phyloP scores from a whole-genome alignment of 306 rosid species.

The Comarum palustre region DNA sequence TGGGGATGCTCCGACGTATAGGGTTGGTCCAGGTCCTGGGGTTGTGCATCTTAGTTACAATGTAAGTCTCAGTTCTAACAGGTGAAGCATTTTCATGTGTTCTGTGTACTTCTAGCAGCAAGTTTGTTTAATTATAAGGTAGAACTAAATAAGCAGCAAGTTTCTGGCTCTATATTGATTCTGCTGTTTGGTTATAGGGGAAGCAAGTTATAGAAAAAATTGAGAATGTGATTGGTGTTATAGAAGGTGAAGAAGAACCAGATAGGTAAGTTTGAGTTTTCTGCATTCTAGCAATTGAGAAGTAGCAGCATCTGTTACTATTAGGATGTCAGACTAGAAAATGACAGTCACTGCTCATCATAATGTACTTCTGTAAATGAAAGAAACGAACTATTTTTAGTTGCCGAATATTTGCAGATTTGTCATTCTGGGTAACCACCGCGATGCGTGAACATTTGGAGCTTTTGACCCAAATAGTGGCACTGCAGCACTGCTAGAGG shows the following conservation, averaged over 20 bases:
- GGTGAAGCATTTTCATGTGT: background rate
- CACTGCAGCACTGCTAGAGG: conserved; percentile 71
- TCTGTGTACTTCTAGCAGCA: background rate
- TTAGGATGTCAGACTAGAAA: background rate
- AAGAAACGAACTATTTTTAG: background rate
- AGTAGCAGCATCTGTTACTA: background rate
- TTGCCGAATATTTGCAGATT: conserved; percentile 41
- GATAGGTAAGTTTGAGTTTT: conserved; percentile 41
- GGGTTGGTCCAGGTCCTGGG: conserved; percentile 76
- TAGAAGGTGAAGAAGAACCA: conserved; percentile 76
- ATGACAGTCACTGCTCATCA: background rate
- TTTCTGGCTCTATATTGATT: background rate
- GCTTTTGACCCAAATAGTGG: conserved; percentile 86
- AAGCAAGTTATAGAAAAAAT: conserved; percentile 42
- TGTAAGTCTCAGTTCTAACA: conserved; percentile 29
- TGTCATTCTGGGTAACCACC: conserved; percentile 74
- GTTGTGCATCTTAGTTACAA: conserved; percentile 52
- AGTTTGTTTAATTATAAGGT: background rate
- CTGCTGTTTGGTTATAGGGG: conserved; percentile 44
- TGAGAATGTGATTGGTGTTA: conserved; percentile 66
- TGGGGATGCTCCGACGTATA: conserved; percentile 44
- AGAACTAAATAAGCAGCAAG: background rate
- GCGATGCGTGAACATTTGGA: conserved; percentile 86
- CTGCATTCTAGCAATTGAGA: background rate
- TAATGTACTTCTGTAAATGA: background rate